Evolutionary conservation across 2,329 filamentous ascomycete species (phyloP).

Genomic region (Colletotrichum sp.): DNA sequence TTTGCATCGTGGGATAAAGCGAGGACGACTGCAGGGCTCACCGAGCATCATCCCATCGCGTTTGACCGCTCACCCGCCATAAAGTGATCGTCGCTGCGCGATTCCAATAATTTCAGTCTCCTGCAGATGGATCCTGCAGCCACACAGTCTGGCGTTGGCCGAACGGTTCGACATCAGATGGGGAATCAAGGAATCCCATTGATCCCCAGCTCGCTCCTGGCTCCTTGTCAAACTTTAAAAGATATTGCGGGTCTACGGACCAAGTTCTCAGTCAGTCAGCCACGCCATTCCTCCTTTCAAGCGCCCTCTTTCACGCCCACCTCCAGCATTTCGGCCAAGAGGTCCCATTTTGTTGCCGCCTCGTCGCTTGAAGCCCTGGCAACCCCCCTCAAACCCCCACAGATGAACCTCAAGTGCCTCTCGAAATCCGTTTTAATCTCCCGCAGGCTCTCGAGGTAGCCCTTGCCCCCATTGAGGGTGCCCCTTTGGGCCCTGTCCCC

Average conservation of each 20-base stretch:
- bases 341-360: slow-evolving; percentile 72
- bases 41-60: neutral
- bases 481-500: slow-evolving; percentile 5
- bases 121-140: slow-evolving; percentile 2
- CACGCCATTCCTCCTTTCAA: neutral
- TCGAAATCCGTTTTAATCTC: slow-evolving; percentile 69
- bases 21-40: neutral
- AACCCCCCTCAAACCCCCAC: slow-evolving; percentile 74
- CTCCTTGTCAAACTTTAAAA: slow-evolving; percentile 13
- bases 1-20: neutral
- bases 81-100: neutral
- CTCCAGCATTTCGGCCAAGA: slow-evolving; percentile 81
- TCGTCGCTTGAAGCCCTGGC: slow-evolving; percentile 73
- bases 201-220: slow-evolving; percentile 8
- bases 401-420: slow-evolving; percentile 71
- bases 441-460: slow-evolving; percentile 57
- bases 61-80: neutral
- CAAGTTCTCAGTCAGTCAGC: slow-evolving; percentile 1
- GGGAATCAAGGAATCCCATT: slow-evolving; percentile 21
- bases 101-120: slow-evolving; percentile 9
- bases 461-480: slow-evolving; percentile 28
- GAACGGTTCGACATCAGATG: neutral
- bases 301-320: slow-evolving; percentile 39
- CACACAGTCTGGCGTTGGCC: neutral
- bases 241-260: slow-evolving; percentile 14